Conservation (phyloP, 2,329 filamentous ascomycete genomes). For the Penicillium psychrosexuale region DNA sequence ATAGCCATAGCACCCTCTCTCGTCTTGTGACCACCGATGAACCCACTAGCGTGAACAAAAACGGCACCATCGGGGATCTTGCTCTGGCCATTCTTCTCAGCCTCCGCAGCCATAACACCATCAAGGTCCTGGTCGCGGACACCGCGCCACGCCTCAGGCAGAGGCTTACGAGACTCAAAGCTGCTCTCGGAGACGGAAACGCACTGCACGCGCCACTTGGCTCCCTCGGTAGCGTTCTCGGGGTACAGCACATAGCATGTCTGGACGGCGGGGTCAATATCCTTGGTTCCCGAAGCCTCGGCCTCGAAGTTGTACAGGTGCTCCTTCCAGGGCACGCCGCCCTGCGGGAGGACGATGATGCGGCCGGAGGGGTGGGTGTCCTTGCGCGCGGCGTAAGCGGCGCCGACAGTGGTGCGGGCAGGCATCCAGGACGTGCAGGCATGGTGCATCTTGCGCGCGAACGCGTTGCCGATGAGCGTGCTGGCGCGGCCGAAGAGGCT, state of each 20-base stretch:
- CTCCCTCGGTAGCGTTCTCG: slow-evolving; percentile 68
- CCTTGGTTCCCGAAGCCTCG: slow-evolving; percentile 42
- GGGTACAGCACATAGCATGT: slow-evolving; percentile 89
- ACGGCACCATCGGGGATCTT: slow-evolving; percentile 60
- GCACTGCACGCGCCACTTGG: slow-evolving; percentile 91
- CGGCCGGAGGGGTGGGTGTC: slow-evolving; percentile 71
- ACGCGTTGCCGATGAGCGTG: slow-evolving; percentile 82
- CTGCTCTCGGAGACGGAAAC: slow-evolving; percentile 82
- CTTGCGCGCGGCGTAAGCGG: slow-evolving; percentile 67
- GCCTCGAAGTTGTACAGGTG: slow-evolving; percentile 87
- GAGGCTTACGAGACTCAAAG: slow-evolving; percentile 85
- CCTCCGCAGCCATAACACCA: slow-evolving; percentile 46
- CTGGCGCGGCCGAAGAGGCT: slow-evolving; percentile 74
- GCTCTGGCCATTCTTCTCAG: slow-evolving; percentile 37
- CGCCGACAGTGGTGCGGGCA: slow-evolving; percentile 72
- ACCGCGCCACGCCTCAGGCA: slow-evolving; percentile 89
- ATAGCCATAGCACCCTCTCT: slow-evolving; percentile 84
- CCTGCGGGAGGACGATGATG: slow-evolving; percentile 76
- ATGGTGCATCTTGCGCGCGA: slow-evolving; percentile 74
- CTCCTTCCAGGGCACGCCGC: slow-evolving; percentile 86
- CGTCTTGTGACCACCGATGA: slow-evolving; percentile 93
- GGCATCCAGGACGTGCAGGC: slow-evolving; percentile 79
- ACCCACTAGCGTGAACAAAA: slow-evolving; percentile 91
- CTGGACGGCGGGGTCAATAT: slow-evolving; percentile 48
- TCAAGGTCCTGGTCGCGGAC: slow-evolving; percentile 83